Conservation (phyloP, 1,284 basidiomycete genomes). For the Heterobasidion parviporum region DNA sequence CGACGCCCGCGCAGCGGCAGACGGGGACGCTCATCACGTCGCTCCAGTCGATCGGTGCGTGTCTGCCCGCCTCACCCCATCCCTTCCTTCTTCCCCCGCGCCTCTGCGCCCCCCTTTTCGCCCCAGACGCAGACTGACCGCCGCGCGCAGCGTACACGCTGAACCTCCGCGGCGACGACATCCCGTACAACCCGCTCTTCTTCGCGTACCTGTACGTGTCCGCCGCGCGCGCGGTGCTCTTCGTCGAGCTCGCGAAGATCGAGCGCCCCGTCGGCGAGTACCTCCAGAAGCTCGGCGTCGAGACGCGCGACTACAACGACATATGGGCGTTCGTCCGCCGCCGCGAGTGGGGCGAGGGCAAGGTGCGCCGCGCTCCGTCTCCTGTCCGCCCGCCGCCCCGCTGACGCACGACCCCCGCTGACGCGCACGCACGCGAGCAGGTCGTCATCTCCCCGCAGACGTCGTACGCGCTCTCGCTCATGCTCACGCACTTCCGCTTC, state of each 20-base stretch:
- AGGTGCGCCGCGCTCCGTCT: constrained; percentile 28
- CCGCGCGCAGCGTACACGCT: constrained; percentile 55
- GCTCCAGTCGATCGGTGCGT: constrained; percentile 54
- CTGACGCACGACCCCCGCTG: background rate
- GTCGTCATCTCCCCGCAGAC: constrained; percentile 64
- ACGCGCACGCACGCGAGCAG: constrained; percentile 19
- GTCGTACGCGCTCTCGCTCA: constrained; percentile 72
- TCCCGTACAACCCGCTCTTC: constrained; percentile 85
- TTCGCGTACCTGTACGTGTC: constrained; percentile 77
- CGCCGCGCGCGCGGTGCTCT: constrained; percentile 51
- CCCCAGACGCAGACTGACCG: constrained; percentile 2
- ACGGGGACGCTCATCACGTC: constrained; percentile 58
- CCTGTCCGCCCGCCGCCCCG: constrained; percentile 1
- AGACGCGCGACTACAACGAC: constrained; percentile 66
- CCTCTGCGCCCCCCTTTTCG: no score
- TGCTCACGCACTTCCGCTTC: constrained; percentile 73
- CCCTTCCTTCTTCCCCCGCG: no score
- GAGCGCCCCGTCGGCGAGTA: constrained; percentile 47
- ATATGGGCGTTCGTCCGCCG: constrained; percentile 72
- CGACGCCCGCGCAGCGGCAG: constrained; percentile 56
- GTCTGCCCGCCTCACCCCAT: constrained; percentile 4
- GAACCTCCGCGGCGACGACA: constrained; percentile 83
- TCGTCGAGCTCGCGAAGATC: constrained; percentile 60
- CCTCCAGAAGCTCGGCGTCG: constrained; percentile 50
- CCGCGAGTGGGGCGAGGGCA: constrained; percentile 70